A percentile compares a stretch with the other conserved stretches of the same genome.
phyloP scores from a whole-genome alignment of 371 early-diverging fungal species.

The Zychaea mexicana region DNA sequence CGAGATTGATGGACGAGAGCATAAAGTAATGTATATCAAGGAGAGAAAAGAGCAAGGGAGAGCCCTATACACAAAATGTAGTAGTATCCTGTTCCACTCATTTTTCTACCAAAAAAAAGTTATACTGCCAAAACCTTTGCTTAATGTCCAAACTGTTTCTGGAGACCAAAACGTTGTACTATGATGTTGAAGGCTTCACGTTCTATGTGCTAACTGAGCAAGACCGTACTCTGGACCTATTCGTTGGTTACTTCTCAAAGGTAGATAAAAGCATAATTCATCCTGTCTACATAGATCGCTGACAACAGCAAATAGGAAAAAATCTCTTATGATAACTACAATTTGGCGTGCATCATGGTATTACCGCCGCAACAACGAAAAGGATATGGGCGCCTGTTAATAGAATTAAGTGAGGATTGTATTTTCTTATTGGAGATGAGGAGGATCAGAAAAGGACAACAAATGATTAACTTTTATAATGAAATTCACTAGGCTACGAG shows the following conservation, averaged over 20 bases:
- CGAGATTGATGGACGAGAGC: conserved; percentile 90
- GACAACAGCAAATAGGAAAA: too few species aligned
- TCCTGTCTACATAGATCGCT: too few species aligned
- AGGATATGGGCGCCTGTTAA: conserved; percentile 84
- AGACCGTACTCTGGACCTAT: conserved; percentile 48
- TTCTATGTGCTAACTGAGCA: conserved; percentile 93
- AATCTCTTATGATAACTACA: conserved; percentile 77
- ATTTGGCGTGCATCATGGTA: conserved; percentile 86
- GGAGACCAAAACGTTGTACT: conserved; percentile 98
- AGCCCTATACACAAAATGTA: conserved; percentile 34
- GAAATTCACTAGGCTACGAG: conserved; percentile 83
- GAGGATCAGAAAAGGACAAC: too few species aligned
- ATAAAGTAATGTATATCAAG: conserved; percentile 55
- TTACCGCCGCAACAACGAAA: conserved; percentile 88
- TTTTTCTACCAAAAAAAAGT: conserved; percentile 28
- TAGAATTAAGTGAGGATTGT: conserved; percentile 75
- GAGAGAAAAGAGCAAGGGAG: background rate
- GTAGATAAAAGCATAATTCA: conserved; percentile 40
- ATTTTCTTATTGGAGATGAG: background rate
- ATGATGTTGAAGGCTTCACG: conserved; percentile 97
- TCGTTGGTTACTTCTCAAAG: conserved; percentile 75
- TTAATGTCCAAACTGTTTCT: conserved; percentile 94
- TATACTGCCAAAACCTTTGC: conserved; percentile 96
- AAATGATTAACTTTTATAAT: background rate
- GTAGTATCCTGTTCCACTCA: background rate